Evolutionary conservation across 495 filamentous ascomycete genomes (phyloP), one percentile per base, ranked within the genome.

Genomic region (Aspergillus wentii): DNA sequence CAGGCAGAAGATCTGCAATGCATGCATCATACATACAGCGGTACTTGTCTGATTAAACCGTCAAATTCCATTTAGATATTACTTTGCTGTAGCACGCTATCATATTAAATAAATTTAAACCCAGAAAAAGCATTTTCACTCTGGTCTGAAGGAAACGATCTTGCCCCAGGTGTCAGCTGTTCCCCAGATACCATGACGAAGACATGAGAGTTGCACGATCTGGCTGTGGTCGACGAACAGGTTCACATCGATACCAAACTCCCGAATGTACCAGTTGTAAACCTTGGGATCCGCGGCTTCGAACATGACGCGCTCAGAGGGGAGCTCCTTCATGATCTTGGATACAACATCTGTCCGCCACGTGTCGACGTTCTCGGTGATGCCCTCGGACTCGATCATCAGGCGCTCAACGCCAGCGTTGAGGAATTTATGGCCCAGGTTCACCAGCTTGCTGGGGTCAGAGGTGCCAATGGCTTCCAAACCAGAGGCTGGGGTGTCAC

Each of bases 331-430:
- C 56, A 78, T 59, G 32, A 78, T 74, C 17, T 48, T 54, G n/a
- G 68, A 68, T 3, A 79, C 69, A 11, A 79, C 74, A 41, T 79
- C 74, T 2, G 74, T 79, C 25, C 72, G 56, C 77, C 76, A 79
- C 13, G 57, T 54, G 30, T 51, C 60, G 8, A 79, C 73, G 42
- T 78, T 79, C 61, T 78, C 75, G 5, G 76, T 79, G 45, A 79
- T 79, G 0, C 74, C 76, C 51, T 79, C 75, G n/a, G 70, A 76
- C 47, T 80, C 75, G 38, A 79, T 75, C 75, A 79, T 79, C 33
- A 79, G 51, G 2, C 76, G 64, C 47, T 80, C 71, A 4, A 79
- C 75, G 2, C 77, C 76, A 0, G 52, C 66, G 22, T 78, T 57
- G 10, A 79, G 57, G 43, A 80, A 79, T 30, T 58, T 59, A 30